Conservation (phyloP, 257 asterid genomes). For the Solanum corneliomulleri region DNA sequence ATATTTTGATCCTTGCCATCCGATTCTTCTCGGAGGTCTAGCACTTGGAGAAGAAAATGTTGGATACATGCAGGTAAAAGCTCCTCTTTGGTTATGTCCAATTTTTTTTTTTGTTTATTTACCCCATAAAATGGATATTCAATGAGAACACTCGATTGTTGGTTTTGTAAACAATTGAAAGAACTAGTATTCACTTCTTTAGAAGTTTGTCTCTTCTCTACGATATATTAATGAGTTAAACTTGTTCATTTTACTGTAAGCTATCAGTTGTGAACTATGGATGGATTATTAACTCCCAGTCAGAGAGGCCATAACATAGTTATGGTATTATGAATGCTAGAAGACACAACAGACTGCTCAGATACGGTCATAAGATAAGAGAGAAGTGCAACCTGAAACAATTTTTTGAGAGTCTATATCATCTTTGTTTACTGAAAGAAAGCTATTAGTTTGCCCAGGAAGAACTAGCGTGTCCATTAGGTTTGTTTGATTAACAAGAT, state of each 20-base stretch:
- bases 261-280: neutral
- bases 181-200: neutral
- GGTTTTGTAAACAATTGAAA: neutral
- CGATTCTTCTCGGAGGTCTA: conserved; percentile 90
- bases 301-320: neutral
- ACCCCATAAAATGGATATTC: neutral
- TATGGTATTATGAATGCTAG: neutral
- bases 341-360: neutral
- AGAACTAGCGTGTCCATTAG: neutral
- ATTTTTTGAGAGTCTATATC: neutral
- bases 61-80: conserved; percentile 90
- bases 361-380: neutral
- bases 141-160: neutral
- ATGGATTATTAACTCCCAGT: neutral
- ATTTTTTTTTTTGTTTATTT: neutral
- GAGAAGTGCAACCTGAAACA: neutral
- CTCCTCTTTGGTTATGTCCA: neutral
- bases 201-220: neutral
- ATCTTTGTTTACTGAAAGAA: neutral
- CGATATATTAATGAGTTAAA: neutral
- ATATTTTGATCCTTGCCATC: conserved; percentile 83
- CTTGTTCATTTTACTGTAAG: neutral
- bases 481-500: neutral
- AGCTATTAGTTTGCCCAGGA: neutral
- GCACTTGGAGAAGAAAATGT: conserved; percentile 84